Percentiles rank a stretch among this genome's conserved stretches.
Evolutionary conservation across 1,284 basidiomycete species (phyloP).

Genomic region (Trametes polyzona): DNA sequence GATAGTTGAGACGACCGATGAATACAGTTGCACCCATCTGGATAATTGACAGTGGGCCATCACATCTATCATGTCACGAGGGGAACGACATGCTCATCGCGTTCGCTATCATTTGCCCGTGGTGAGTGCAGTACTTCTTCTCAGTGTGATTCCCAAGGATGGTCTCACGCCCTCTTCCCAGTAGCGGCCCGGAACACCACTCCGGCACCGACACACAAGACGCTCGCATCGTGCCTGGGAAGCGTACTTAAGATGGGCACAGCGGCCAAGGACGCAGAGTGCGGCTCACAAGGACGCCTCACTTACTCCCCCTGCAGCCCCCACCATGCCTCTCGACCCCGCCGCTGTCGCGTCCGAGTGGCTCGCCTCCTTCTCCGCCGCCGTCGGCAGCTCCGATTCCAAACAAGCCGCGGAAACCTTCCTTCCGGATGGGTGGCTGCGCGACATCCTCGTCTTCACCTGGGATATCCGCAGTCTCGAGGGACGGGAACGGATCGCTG

Average conservation of each 20-base stretch:
- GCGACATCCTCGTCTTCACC: constrained; percentile 64
- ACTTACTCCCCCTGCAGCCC: not conserved
- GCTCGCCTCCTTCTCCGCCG: constrained; percentile 46
- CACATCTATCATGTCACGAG: too few relatives aligned
- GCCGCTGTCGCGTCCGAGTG: constrained; percentile 44
- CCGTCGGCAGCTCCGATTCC: constrained; percentile 40
- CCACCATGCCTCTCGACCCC: constrained; percentile 8
- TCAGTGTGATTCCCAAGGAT: not conserved
- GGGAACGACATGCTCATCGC: too few relatives aligned
- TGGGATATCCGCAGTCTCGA: constrained; percentile 66
- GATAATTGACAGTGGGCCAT: too few relatives aligned
- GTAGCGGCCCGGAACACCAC: not conserved
- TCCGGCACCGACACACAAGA: not conserved
- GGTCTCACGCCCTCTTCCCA: not conserved
- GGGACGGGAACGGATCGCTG: constrained; percentile 42
- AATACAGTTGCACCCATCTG: too few relatives aligned
- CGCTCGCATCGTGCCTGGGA: not conserved
- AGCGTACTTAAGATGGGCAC: not conserved
- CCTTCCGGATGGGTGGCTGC: constrained; percentile 51
- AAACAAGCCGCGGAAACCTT: constrained; percentile 42
- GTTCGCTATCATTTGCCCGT: not conserved
- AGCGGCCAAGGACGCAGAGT: not conserved
- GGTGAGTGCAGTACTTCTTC: not conserved
- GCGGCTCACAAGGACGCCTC: not conserved
- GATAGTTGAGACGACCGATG: too few relatives aligned